These are phyloP conservation scores for Lachnellula subtilissima DNA, from an alignment of 2,329 filamentous ascomycete species.

Conservation along the genomic window DNA sequence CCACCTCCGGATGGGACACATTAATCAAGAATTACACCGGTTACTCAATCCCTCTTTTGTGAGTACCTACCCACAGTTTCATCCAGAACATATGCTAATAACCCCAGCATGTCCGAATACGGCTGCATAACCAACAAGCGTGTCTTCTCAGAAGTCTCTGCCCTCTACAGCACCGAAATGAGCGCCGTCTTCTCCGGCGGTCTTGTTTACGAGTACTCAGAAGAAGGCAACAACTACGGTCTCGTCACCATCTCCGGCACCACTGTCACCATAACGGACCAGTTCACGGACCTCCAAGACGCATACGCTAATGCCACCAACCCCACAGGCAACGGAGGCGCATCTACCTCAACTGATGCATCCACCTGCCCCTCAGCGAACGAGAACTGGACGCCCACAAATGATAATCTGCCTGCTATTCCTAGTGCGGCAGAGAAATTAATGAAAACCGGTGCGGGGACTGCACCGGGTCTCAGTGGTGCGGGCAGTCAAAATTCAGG, in stretches of 20 bases:
- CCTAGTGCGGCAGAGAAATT: slow-evolving; percentile 39
- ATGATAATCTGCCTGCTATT: slow-evolving; percentile 43
- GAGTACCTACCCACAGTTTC: slow-evolving; percentile 2
- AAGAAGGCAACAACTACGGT: slow-evolving; percentile 75
- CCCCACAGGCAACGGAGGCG: slow-evolving; percentile 49
- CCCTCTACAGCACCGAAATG: slow-evolving; percentile 82
- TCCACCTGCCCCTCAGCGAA: slow-evolving; percentile 43
- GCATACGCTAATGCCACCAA: slow-evolving; percentile 40
- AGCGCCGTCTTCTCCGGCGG: slow-evolving; percentile 87
- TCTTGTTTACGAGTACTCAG: slow-evolving; percentile 90
- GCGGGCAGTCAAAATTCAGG: slow-evolving; percentile 28
- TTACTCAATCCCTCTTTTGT: slow-evolving; percentile 60
- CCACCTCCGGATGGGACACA: slow-evolving; percentile 59
- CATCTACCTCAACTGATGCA: slow-evolving; percentile 32
- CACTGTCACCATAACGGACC: slow-evolving; percentile 37
- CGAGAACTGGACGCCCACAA: slow-evolving; percentile 43
- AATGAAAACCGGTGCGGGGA: slow-evolving; percentile 45
- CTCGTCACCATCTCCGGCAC: slow-evolving; percentile 29
- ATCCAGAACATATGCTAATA: neutral
- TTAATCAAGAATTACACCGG: slow-evolving; percentile 64
- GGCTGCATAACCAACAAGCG: slow-evolving; percentile 81
- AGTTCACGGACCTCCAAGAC: slow-evolving; percentile 45
- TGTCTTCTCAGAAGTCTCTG: slow-evolving; percentile 71
- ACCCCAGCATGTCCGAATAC: slow-evolving; percentile 68
- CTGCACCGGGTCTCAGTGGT: slow-evolving; percentile 37